These are phyloP conservation scores for Boletus barrowsii DNA, from an alignment of 768 basidiomycete genomes.

Conservation along the genomic window DNA sequence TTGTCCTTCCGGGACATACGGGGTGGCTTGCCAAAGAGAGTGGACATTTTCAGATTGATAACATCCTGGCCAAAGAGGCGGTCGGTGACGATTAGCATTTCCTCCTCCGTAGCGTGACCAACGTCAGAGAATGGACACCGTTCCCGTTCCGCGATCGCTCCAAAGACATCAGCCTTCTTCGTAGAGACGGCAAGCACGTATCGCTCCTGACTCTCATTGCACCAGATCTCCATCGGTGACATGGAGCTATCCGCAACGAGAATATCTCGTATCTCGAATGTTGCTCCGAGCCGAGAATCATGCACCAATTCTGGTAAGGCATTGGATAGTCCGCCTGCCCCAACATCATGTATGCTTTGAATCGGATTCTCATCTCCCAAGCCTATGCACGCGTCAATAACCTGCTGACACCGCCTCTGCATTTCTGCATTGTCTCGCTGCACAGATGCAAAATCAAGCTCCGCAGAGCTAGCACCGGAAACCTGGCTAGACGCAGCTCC, in stretches of 20 bases:
- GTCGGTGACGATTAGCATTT: conserved; percentile 88
- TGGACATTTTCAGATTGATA: conserved; percentile 89
- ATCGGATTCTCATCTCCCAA: conserved; percentile 67
- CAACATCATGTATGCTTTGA: conserved; percentile 96
- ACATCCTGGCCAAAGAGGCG: conserved; percentile 74
- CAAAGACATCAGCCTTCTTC: conserved; percentile 60
- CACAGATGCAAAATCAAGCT: conserved; percentile 95
- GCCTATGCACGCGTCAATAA: conserved; percentile 87
- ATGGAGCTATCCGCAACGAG: conserved; percentile 88
- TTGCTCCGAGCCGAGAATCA: conserved; percentile 88
- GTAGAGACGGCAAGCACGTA: conserved; percentile 90
- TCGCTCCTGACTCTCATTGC: conserved; percentile 97
- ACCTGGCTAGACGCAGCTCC: conserved; percentile 95
- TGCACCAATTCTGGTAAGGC: conserved; percentile 97
- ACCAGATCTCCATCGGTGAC: conserved; percentile 99
- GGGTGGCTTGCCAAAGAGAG: conserved; percentile 94
- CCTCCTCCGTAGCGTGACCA: conserved; percentile 77
- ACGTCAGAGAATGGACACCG: conserved; percentile 93
- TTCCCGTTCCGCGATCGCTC: conserved; percentile 78
- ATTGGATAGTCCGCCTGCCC: conserved; percentile 95
- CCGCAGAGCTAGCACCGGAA: conserved; percentile 85
- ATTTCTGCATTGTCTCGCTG: conserved; percentile 99
- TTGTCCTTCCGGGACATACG: conserved; percentile 78
- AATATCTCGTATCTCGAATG: conserved; percentile 91
- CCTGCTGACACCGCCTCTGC: conserved; percentile 95